Percentiles rank a stretch among this genome's conserved stretches.
Conservation (phyloP, 345 rosid species). For the Draba incana region DNA sequence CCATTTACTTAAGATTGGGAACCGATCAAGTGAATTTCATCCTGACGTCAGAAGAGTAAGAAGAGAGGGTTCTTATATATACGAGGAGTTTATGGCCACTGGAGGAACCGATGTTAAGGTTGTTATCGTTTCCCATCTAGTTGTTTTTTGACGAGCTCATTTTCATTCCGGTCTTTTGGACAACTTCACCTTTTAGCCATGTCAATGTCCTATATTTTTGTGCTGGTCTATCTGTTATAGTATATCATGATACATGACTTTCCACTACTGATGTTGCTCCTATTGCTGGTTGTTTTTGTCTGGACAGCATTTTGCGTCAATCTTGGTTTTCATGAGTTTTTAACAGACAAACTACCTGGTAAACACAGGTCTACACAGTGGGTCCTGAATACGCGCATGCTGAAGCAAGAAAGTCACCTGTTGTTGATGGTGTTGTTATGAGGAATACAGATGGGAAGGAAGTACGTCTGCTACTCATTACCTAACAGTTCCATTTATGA, state of each 20-base stretch:
- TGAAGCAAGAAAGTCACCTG: conserved; percentile 99
- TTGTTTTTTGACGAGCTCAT: conserved; percentile 21
- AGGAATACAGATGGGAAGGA: conserved; percentile 98
- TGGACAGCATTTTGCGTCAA: background rate
- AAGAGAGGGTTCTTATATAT: conserved; percentile 97
- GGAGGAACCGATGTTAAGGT: conserved; percentile 99
- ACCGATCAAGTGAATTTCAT: conserved; percentile 97
- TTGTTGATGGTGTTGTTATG: conserved; percentile 99
- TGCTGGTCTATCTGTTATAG: background rate
- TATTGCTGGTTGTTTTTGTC: conserved; percentile 5
- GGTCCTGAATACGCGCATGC: conserved; percentile 99
- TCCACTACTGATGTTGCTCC: conserved; percentile 12
- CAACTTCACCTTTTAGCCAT: background rate
- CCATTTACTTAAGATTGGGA: conserved; percentile 67
- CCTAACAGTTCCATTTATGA: background rate
- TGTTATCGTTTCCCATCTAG: conserved; percentile 14
- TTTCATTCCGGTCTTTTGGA: conserved; percentile 6
- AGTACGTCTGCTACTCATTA: conserved; percentile 51
- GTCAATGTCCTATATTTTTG: conserved; percentile 9
- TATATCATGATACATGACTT: conserved; percentile 18
- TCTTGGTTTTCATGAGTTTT: conserved; percentile 27
- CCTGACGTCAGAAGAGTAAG: conserved; percentile 98
- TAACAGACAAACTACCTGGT: conserved; percentile 33
- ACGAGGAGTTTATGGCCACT: conserved; percentile 99
- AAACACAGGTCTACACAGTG: conserved; percentile 90